A percentile compares a stretch with the other conserved stretches of the same genome.
phyloP scores from a whole-genome alignment of 192 early-diverging fungal genomes.

The Gigaspora rosea region DNA sequence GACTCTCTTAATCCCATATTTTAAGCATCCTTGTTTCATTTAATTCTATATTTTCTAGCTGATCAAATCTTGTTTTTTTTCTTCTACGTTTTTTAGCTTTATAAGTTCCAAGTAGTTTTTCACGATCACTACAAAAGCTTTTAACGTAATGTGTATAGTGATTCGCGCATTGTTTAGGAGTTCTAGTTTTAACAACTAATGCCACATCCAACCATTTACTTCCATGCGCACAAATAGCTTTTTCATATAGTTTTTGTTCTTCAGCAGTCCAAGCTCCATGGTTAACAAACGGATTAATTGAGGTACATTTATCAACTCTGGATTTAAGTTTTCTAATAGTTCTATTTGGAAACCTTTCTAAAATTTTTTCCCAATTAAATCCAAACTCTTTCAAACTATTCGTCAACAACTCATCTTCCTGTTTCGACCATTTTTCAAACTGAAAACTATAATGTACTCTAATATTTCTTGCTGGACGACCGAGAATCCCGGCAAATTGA shows the following conservation, averaged over 20 bases:
- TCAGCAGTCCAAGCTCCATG: neutral
- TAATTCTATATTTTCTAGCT: no score
- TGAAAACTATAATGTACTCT: neutral
- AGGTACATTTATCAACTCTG: neutral
- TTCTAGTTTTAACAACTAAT: neutral
- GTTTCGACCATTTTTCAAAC: neutral
- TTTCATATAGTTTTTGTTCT: neutral
- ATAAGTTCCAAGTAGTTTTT: no score
- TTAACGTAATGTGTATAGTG: neutral
- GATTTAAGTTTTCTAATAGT: neutral
- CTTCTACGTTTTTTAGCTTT: no score
- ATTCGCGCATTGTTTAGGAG: neutral
- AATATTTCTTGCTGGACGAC: neutral
- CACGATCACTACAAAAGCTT: neutral
- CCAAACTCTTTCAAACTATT: neutral
- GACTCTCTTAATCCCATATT: no score
- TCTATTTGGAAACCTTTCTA: conserved; percentile 1
- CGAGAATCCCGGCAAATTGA: neutral
- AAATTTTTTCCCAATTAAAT: neutral
- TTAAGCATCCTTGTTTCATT: no score
- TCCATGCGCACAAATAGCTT: neutral
- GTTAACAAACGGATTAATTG: neutral
- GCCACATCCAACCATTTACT: neutral
- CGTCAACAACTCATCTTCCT: neutral
- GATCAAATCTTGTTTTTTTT: no score